phyloP scores from a whole-genome alignment of 1,284 basidiomycete genomes.

The Puccinia hordei region DNA sequence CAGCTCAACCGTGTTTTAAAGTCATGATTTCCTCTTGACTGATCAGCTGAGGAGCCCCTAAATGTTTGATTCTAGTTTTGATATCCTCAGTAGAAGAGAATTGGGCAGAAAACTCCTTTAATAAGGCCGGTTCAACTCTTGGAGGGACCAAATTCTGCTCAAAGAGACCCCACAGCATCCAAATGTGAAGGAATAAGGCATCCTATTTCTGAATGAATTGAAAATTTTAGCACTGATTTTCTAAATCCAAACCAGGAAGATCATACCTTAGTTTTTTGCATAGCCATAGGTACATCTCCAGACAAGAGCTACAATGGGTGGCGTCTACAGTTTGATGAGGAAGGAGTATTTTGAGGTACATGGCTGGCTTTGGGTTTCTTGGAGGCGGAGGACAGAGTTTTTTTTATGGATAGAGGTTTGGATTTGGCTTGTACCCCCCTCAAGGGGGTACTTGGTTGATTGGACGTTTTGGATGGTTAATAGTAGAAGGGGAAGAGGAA shows the following conservation, averaged over 20 bases:
- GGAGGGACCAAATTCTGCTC: no score
- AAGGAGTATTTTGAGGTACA: background rate
- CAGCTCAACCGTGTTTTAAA: background rate
- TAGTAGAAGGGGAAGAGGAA: no score
- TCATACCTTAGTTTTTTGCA: background rate
- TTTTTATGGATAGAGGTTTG: background rate
- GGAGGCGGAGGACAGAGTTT: background rate
- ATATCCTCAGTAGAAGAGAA: background rate
- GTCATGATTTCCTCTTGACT: background rate
- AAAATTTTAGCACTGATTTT: background rate
- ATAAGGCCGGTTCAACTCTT: background rate
- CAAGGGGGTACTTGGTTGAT: background rate
- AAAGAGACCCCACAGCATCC: no score
- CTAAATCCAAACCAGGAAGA: no score
- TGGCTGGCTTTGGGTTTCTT: background rate
- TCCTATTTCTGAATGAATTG: background rate
- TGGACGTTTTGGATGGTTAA: no score
- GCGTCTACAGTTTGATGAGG: background rate
- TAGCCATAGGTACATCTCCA: background rate
- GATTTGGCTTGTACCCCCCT: background rate
- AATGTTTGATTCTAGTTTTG: background rate
- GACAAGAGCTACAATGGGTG: background rate
- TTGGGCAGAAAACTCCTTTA: background rate
- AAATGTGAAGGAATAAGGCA: no score
- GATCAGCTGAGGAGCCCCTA: background rate